Evolutionary conservation across 805 yeast species (phyloP), one percentile per base, ranked within the genome.

Genomic region (Henningerozyma blattae): DNA sequence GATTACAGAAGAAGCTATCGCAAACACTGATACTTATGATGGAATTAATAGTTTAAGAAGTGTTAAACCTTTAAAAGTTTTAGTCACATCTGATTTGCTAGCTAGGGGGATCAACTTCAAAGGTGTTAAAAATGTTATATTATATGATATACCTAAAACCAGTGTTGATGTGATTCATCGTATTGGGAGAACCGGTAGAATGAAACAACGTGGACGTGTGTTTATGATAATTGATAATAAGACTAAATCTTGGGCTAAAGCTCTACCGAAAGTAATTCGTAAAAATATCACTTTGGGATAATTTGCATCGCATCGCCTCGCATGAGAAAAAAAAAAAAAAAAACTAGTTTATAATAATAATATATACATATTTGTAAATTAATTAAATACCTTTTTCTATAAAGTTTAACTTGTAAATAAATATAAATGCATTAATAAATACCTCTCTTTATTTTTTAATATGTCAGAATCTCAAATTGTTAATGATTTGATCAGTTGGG

Each of bases 121-220:
- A 35, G 81, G 81, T 14, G 74, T 91, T 20, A 69, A 86, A 44
- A 86, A 86, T 46, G 83, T 89, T 10, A 66, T 89, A 18, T 59
- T 91, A 33, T 79, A 77, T 61, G 96, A 89, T 50, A 72, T 86
- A 30, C 98, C 98, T 5, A 69, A 70, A 34, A 77, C 80, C 13
- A 72, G 95, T 0, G 77, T 84, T 15, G 97, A 89, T 56, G 63
- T 89, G 39, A 75, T 89, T 15, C 97, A 89, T 54, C 65, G 98
- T 40, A 79, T 84, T 1, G 98, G 98, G 1, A 72, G 98, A 59
- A 89, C 96, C 0, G 96, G 95, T 3, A 64, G 98, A 53, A 77
- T 87, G 81, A 82, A 80, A 30, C 85, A 79, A 48, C 67, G 79
- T 25, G 98, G 98, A 12, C 68, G 95, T 40, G 95, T 84, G 2